phyloP scores from a whole-genome alignment of 179 eudicot species.

The Heliamphora ciliata region DNA sequence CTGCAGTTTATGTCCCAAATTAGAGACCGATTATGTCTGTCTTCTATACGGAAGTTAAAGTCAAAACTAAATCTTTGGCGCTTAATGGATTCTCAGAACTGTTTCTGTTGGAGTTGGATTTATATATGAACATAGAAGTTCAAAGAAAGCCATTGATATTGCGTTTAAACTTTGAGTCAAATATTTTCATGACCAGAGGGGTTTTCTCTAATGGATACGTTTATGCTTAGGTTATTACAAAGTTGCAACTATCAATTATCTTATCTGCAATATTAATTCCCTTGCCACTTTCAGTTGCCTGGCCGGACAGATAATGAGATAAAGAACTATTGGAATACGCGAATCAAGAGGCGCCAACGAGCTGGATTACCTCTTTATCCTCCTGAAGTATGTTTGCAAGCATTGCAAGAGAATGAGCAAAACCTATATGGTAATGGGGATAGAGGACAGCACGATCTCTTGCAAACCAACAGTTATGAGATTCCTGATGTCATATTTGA shows the following conservation, averaged over 20 bases:
- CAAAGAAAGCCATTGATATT: neutral
- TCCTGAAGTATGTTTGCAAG: constrained; percentile 38
- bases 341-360: constrained; percentile 51
- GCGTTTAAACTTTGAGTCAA: neutral
- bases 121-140: neutral
- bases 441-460: constrained; percentile 25
- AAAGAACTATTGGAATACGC: constrained; percentile 61
- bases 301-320: constrained; percentile 63
- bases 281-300: constrained; percentile 38
- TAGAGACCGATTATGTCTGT: neutral
- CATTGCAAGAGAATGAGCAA: constrained; percentile 47
- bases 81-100: neutral
- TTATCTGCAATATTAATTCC: neutral
- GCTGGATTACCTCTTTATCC: constrained; percentile 53
- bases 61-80: neutral
- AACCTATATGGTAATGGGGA: constrained; percentile 35
- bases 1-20: neutral
- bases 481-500: constrained; percentile 50
- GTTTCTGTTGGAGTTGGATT: neutral
- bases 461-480: constrained; percentile 34
- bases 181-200: neutral
- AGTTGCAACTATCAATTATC: neutral
- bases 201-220: neutral
- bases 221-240: neutral
- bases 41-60: neutral